Conservation (phyloP, 2,329 filamentous ascomycete species). For the Diatrype stigma region DNA sequence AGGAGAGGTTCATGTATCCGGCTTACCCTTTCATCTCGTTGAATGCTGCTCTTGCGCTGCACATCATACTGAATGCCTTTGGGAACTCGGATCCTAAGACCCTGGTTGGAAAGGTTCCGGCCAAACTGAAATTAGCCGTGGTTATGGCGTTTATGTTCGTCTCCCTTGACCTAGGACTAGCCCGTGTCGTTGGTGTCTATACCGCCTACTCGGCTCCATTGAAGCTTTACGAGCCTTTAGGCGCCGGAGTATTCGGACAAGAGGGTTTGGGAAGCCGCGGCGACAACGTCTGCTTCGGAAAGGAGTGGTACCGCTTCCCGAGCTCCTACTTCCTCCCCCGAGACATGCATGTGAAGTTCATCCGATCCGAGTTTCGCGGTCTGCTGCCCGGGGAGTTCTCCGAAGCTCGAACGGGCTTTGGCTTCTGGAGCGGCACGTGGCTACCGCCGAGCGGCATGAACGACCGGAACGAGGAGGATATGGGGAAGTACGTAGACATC, state of each 20-base stretch:
- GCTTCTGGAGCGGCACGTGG: conserved; percentile 80
- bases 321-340: conserved; percentile 86
- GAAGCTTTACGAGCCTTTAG: conserved; percentile 64
- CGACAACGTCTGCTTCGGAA: conserved; percentile 80
- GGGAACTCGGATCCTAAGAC: conserved; percentile 66
- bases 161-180: conserved; percentile 61
- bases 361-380: conserved; percentile 85
- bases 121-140: conserved; percentile 65
- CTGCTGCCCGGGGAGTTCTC: conserved; percentile 87
- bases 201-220: conserved; percentile 81
- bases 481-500: conserved; percentile 78
- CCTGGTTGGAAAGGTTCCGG: conserved; percentile 67
- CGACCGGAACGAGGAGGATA: conserved; percentile 82
- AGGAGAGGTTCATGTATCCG: conserved; percentile 98
- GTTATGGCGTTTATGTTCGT: conserved; percentile 59
- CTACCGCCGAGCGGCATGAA: conserved; percentile 82
- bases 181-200: conserved; percentile 72
- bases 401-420: conserved; percentile 65
- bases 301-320: conserved; percentile 98
- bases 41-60: conserved; percentile 80
- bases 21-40: conserved; percentile 86
- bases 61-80: conserved; percentile 72
- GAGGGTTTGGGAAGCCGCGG: conserved; percentile 52
- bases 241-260: conserved; percentile 44
- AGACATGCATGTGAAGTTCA: conserved; percentile 80